Percentiles rank a stretch among this genome's conserved stretches.
phyloP scores from a whole-genome alignment of 2,329 filamentous ascomycete genomes.

The Cladosporium sp. region DNA sequence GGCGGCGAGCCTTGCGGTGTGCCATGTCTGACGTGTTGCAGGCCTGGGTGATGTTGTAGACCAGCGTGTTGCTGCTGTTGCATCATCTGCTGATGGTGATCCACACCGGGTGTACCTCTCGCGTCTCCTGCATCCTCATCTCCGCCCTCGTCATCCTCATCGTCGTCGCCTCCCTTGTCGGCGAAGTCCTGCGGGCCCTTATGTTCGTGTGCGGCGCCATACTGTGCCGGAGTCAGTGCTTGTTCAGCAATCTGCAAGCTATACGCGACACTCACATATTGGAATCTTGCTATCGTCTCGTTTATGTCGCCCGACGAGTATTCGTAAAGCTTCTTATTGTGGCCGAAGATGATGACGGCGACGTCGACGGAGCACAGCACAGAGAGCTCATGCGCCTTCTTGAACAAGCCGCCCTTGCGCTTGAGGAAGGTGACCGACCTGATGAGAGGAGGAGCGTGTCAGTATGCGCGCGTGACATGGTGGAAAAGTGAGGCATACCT shows the following conservation, averaged over 20 bases:
- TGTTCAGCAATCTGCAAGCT: constrained; percentile 6
- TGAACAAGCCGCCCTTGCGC: constrained; percentile 97
- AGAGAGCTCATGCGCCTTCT: constrained; percentile 98
- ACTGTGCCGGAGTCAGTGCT: constrained; percentile 56
- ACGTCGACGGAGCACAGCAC: constrained; percentile 98
- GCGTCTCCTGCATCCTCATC: constrained; percentile 58
- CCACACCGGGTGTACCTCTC: constrained; percentile 64
- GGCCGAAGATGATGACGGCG: constrained; percentile 96
- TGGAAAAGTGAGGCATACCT: constrained; percentile 2
- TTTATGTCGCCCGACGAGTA: constrained; percentile 94
- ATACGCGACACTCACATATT: constrained; percentile 69
- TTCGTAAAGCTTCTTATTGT: constrained; percentile 98
- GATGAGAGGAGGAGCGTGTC: constrained; percentile 18
- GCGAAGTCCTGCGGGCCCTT: constrained; percentile 93
- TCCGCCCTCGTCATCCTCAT: constrained; percentile 73
- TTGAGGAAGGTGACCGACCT: constrained; percentile 76
- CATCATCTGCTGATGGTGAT: constrained; percentile 49
- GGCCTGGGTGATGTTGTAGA: constrained; percentile 58
- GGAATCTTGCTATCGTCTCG: constrained; percentile 82
- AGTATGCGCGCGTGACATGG: constrained; percentile 14
- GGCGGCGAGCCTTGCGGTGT: constrained; percentile 88
- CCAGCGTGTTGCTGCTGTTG: constrained; percentile 33
- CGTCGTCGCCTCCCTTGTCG: constrained; percentile 70
- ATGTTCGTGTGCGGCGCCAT: constrained; percentile 90
- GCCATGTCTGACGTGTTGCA: constrained; percentile 77